Base-by-base conservation (phyloP, 768 basidiomycete species). In the Mrakia blollopis region DNA sequence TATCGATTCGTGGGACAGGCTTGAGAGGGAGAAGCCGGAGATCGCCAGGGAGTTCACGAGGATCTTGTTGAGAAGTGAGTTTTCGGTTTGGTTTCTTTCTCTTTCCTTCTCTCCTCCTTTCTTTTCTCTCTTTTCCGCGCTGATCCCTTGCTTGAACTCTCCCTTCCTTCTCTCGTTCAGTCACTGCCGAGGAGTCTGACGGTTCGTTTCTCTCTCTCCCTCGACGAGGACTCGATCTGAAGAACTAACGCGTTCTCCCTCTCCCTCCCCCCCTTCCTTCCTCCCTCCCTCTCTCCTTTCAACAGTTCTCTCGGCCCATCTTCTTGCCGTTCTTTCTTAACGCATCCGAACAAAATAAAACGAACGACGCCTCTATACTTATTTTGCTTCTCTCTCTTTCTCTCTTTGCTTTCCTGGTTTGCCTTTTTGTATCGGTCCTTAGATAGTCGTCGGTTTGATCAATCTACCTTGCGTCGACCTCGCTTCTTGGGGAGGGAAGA, bases 21-120 rank as follows among this genome's bases (percentile, higher is more conserved):
- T 99, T 79, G 91, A 93, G 82, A 82, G 81, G 44, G 92, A 92
- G 67, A 84, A 89, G 72, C 90, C 92, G 0, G 79, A 78, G 30
- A 80, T 80, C 16, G 83, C 83, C 18, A 81, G 81, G 78, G 75
- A 78, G 73, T 83, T 83, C 52, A 79, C 82, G 63, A 82, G 81
- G 80, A 81, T 84, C 73, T 80, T 83, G 11, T 72, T 84, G 78
- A 83, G 82, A 72, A 81, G 83, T 83, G 78, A 41, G 37, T 68
- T 37, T 21, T 13, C 9, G 7, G 35, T 16, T n/a, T 18, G 47
- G 25, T 11, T 39, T n/a, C 65, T 23, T 39, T 41, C 1, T 41
- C 3, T 39, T 41, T 21, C 39, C 4, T 6, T 2, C 7, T 23
- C 37, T 41, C 8, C 37, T 10, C 0, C 7, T 6, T 44, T 39